Evolutionary conservation across 768 basidiomycete genomes (phyloP), one percentile per base, ranked within the genome.

Genomic region (Russula virescens): DNA sequence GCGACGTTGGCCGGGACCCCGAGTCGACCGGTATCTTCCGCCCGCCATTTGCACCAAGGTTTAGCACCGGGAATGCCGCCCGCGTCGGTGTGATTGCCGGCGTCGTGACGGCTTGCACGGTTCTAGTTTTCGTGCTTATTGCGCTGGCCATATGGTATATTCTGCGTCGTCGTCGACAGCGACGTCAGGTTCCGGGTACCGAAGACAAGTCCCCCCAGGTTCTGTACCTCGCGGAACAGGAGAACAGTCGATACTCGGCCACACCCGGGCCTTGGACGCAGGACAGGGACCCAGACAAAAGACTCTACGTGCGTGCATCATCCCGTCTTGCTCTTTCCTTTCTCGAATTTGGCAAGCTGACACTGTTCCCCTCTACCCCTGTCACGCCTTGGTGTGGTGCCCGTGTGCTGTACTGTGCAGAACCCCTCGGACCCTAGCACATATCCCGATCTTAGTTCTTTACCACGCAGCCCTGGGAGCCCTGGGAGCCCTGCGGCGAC

Each of bases 381-480:
- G 31, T 8, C 31, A 21, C 45, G 21, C 26, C n/a, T n/a, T n/a
- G n/a, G n/a, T 23, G 28, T 26, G 55, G 26, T 48, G 4, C 43
- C 21, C 16, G 10, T 38, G 10, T 11, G 10, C 2, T 31, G 31
- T 5, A 3, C 16, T 7, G n/a, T 8, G 43, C 35, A 59, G 58
- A 6, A 59, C 35, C 58, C 58, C 38, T 31, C 40, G 38, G 58
- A 59, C 38, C 58, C 58, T 9, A 59, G 49, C 1, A 59, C 58
- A 25, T 51, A 50, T 25, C 58, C 58, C 6, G 25, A 31, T 14
- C 11, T 34, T n/a, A 11, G 5, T 14, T 19, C 2, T 8, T 50
- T 59, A 6, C 25, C 49, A 5, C 38, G 1, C n/a, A 11, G 8
- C 2, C 10, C 48, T 19, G 34, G 7, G n/a, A n/a, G n/a, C n/a